phyloP scores from a whole-genome alignment of 2,329 filamentous ascomycete genomes.

The Fusarium oxysporum region DNA sequence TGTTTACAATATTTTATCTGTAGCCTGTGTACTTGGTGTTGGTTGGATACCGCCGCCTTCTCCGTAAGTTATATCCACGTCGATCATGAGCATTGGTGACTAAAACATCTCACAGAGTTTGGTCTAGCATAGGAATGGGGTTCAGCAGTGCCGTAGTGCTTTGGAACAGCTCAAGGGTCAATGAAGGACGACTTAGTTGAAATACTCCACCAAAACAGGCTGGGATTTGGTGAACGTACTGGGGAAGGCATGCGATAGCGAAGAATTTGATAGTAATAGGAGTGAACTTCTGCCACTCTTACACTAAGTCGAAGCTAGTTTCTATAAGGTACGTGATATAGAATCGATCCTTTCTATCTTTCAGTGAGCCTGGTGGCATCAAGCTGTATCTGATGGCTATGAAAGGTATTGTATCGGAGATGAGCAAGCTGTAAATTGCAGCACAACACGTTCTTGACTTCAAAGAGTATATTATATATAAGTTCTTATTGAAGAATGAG shows the following conservation, averaged over 20 bases:
- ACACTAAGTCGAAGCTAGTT: no score
- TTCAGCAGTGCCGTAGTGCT: background rate
- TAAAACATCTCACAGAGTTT: background rate
- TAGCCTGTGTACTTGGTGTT: background rate
- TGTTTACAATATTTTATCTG: background rate
- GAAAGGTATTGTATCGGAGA: no score
- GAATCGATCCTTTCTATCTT: no score
- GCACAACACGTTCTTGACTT: background rate
- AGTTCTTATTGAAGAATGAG: no score
- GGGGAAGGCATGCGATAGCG: fast-evolving
- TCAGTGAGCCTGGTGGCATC: no score
- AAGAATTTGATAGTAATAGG: background rate
- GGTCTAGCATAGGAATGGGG: background rate
- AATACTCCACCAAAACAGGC: fast-evolving
- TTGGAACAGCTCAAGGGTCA: background rate
- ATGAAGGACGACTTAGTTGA: fast-evolving
- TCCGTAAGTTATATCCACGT: background rate
- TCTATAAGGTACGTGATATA: no score
- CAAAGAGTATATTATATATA: background rate
- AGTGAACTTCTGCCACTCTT: background rate
- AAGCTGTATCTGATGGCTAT: no score
- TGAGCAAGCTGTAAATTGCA: no score
- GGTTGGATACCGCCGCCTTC: background rate
- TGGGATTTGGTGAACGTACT: fast-evolving
- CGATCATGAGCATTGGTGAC: background rate